phyloP scores from a whole-genome alignment of 768 basidiomycete species.

The Leccinum disarticulatum region DNA sequence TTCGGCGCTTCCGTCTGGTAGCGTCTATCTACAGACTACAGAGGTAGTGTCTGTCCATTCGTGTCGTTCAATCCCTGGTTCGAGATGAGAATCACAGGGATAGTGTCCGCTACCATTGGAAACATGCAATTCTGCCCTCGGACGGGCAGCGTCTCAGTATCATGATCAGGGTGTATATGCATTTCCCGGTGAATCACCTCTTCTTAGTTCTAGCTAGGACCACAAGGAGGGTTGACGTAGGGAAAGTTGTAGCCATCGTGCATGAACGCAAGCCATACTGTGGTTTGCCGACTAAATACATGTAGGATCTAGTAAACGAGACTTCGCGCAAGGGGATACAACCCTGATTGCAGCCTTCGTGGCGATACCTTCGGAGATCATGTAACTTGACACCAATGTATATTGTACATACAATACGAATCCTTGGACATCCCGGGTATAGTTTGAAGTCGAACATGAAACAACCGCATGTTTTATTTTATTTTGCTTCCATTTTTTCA shows the following conservation, averaged over 20 bases:
- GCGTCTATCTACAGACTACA: constrained; percentile 70
- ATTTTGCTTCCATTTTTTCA: constrained; percentile 1
- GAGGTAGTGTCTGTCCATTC: constrained; percentile 44
- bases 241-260: not conserved
- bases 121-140: constrained; percentile 62
- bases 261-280: not conserved
- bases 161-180: constrained; percentile 70
- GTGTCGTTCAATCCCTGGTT: not conserved
- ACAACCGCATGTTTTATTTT: constrained; percentile 4
- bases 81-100: constrained; percentile 45
- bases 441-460: constrained; percentile 19
- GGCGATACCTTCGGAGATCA: constrained; percentile 6
- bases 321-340: not conserved
- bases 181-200: not conserved
- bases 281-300: not conserved
- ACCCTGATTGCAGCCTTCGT: constrained; percentile 9
- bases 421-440: constrained; percentile 1
- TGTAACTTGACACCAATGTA: not conserved
- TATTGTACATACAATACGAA: not conserved
- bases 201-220: constrained; percentile 24
- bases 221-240: constrained; percentile 1
- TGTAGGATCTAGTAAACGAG: constrained; percentile 1
- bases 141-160: constrained; percentile 75
- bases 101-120: constrained; percentile 64
- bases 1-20: constrained; percentile 68